Conservation (phyloP, 2,329 filamentous ascomycete species). For the Lecanicillium sp. region DNA sequence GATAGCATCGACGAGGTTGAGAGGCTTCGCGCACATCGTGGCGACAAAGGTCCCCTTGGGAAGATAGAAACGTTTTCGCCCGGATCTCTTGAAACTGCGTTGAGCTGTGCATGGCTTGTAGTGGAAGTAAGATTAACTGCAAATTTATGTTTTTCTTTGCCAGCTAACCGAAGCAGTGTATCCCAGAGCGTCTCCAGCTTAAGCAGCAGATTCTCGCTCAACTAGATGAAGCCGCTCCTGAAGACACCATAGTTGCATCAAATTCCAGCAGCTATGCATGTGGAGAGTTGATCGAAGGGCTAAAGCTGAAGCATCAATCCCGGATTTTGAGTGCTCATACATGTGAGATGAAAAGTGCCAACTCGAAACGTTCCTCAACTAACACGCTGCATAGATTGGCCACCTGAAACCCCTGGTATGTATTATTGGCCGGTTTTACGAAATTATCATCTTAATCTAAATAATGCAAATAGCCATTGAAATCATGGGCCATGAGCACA, state of each 20-base stretch:
- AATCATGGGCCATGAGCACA: slow-evolving; percentile 22
- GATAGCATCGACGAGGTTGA: slow-evolving; percentile 19
- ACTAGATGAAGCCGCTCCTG: slow-evolving; percentile 26
- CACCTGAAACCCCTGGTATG: slow-evolving; percentile 21
- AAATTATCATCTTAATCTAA: background rate
- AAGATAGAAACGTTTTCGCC: slow-evolving; percentile 14
- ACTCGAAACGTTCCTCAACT: background rate
- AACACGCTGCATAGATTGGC: slow-evolving; percentile 18
- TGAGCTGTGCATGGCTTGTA: slow-evolving; percentile 18
- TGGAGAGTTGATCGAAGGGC: slow-evolving; percentile 29
- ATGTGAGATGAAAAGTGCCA: slow-evolving; percentile 20
- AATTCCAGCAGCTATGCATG: slow-evolving; percentile 39
- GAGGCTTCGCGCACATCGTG: slow-evolving; percentile 11
- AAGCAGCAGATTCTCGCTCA: slow-evolving; percentile 30
- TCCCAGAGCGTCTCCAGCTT: slow-evolving; percentile 32
- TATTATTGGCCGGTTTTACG: background rate
- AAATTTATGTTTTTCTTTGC: background rate
- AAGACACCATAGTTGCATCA: slow-evolving; percentile 31
- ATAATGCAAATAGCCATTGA: slow-evolving; percentile 14
- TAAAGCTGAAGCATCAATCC: slow-evolving; percentile 22
- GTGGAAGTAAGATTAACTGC: slow-evolving; percentile 16
- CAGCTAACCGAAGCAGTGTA: slow-evolving; percentile 22
- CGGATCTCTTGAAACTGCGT: slow-evolving; percentile 11
- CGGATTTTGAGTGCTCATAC: slow-evolving; percentile 35
- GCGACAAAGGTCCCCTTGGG: slow-evolving; percentile 8